A percentile compares a stretch with the other conserved stretches of the same genome.
Evolutionary conservation across 306 rosid species (phyloP).

Genomic region (Abrus precatorius): DNA sequence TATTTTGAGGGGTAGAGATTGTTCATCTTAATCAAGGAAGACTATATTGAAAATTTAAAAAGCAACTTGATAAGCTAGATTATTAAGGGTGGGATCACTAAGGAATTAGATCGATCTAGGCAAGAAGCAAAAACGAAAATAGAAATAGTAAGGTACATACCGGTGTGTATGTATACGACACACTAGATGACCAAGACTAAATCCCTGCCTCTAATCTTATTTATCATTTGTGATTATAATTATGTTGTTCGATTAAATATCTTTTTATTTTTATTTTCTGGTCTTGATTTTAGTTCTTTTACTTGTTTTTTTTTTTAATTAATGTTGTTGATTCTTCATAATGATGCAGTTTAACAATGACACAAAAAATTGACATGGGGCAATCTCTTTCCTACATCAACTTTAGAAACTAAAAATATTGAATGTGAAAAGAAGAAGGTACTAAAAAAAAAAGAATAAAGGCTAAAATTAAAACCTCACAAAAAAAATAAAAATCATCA

Average conservation of each 20-base stretch:
- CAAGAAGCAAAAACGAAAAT: background rate
- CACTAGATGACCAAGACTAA: background rate
- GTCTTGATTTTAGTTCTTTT: too few species aligned
- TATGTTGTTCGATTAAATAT: background rate
- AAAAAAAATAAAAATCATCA: too few species aligned
- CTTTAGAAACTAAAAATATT: too few species aligned
- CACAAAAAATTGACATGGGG: too few species aligned
- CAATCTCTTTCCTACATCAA: too few species aligned
- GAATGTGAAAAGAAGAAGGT: too few species aligned
- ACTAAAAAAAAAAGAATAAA: too few species aligned
- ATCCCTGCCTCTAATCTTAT: background rate
- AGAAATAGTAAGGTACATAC: background rate
- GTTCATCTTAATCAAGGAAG: background rate
- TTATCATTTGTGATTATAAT: background rate
- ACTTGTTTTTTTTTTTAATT: too few species aligned
- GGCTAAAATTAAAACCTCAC: too few species aligned
- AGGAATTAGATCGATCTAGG: background rate
- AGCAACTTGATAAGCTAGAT: background rate
- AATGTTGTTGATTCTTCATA: too few species aligned
- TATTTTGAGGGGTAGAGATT: conserved; percentile 11
- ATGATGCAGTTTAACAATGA: too few species aligned
- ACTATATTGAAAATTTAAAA: background rate
- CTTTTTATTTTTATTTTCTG: too few species aligned
- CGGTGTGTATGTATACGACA: background rate
- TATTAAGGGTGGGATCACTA: background rate